Base-by-base conservation (phyloP, 2,329 filamentous ascomycete genomes). In the Penicillium sp. region DNA sequence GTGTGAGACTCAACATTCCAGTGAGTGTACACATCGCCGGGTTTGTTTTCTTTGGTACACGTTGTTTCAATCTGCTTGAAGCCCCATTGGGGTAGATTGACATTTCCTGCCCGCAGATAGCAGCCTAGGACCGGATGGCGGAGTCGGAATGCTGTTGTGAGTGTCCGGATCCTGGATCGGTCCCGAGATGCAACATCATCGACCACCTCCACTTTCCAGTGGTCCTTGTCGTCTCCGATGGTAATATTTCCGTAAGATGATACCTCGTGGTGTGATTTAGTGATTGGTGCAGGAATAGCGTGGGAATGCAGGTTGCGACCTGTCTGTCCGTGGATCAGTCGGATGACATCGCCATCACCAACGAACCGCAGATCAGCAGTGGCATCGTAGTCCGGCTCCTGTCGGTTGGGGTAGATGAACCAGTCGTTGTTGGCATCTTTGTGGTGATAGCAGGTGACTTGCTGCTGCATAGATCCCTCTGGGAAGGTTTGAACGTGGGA, bases 391-490 rank as follows among this genome's bases (percentile, higher is more conserved):
- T 89, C 88, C 25, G 83, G 78, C 58, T 96, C 85, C 54, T 82
- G 78, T 62, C 95, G 90, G 79, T 93, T 96, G 27, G 94, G 94
- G 75, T 97, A 97, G 78, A 99, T 93, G 79, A 95, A 96, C 94
- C 94, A 99, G 75, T 99, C 94, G 75, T 99, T 99, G 85, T 99
- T 99, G 75, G 93, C 84, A 81, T 99, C 94, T 76, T 99, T 99
- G 83, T 99, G 94, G 78, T 99, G 94, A 78, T 99, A 99, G 82
- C 95, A 99, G 62, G 94, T 99, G 61, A 99, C 88, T 75, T 99
- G 94, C 77, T 99, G 95, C 78, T 99, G 94, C 52, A 80, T 80
- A 38, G 94, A 97, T 33, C 93, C 94, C 72, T 97, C 93, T 0
- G 93, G 93, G 74, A 91, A 97, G 9, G 92, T 97, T 78, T 97